These are phyloP conservation scores for Colletotrichum sansevieriae DNA, from an alignment of 2,329 filamentous ascomycete species.

Conservation along the genomic window DNA sequence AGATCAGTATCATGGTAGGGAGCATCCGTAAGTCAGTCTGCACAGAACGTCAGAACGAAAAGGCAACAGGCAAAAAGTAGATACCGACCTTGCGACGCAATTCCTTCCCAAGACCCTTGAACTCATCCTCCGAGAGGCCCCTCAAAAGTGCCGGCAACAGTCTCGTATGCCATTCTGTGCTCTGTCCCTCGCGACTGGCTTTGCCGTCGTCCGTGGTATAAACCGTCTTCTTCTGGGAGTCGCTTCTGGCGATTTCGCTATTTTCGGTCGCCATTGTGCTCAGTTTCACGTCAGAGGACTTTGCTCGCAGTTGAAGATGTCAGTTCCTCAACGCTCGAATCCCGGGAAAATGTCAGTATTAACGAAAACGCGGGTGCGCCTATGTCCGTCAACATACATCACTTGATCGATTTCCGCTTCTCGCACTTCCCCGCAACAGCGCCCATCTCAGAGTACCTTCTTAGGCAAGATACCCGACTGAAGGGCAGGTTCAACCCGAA, in stretches of 20 bases:
- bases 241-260: not conserved
- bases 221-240: not conserved
- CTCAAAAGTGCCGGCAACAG: slow-evolving; percentile 11
- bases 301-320: too few relatives aligned
- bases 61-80: not conserved
- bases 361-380: not conserved
- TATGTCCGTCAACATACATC: not conserved
- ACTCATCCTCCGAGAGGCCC: slow-evolving; percentile 42
- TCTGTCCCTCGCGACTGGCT: slow-evolving; percentile 1
- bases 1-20: slow-evolving; percentile 78
- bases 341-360: too few relatives aligned
- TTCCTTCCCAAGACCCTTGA: slow-evolving; percentile 62
- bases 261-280: not conserved
- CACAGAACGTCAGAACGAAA: not conserved
- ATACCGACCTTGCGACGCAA: slow-evolving; percentile 69
- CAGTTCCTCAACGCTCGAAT: too few relatives aligned
- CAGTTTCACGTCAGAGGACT: not conserved
- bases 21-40: slow-evolving; percentile 68
- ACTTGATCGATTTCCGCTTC: too few relatives aligned
- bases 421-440: not conserved
- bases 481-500: slow-evolving; percentile 1
- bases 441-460: not conserved
- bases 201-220: not conserved
- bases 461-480: not conserved
- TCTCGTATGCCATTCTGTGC: not conserved